phyloP scores from a whole-genome alignment of 2,329 filamentous ascomycete genomes.

The Scedosporium boydii region DNA sequence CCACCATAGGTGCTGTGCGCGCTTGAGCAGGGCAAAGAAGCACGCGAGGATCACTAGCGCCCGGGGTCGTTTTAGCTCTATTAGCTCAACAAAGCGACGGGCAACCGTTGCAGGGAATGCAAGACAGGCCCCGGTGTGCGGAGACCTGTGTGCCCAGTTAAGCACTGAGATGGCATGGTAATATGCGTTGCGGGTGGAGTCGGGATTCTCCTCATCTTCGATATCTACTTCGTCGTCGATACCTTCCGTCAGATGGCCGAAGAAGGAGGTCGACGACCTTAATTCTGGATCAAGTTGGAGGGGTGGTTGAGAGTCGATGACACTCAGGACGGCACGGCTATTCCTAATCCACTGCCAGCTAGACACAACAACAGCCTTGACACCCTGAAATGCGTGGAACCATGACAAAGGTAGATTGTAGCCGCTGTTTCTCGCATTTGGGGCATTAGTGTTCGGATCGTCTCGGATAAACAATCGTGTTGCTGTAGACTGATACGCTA shows the following conservation, averaged over 20 bases:
- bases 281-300: constrained; percentile 48
- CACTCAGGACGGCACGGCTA: constrained; percentile 46
- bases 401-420: constrained; percentile 53
- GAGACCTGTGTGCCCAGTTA: constrained; percentile 56
- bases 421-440: constrained; percentile 25
- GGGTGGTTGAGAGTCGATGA: constrained; percentile 55
- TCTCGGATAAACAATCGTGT: constrained; percentile 53
- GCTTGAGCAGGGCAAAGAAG: constrained; percentile 57
- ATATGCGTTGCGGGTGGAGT: constrained; percentile 35
- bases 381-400: constrained; percentile 60
- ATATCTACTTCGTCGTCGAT: constrained; percentile 44
- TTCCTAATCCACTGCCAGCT: constrained; percentile 55
- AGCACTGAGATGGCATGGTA: constrained; percentile 56
- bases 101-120: constrained; percentile 57
- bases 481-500: constrained; percentile 58
- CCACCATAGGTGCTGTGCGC: constrained; percentile 59
- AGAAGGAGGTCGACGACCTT: constrained; percentile 43
- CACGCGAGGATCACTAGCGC: constrained; percentile 55
- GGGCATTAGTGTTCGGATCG: constrained; percentile 25
- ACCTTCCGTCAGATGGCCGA: constrained; percentile 48
- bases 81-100: constrained; percentile 48
- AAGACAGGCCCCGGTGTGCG: constrained; percentile 47
- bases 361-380: constrained; percentile 54
- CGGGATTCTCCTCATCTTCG: constrained; percentile 20
- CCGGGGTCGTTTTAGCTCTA: constrained; percentile 49